phyloP scores from a whole-genome alignment of 2,329 filamentous ascomycete genomes.

The Lasiodiplodia sp. region DNA sequence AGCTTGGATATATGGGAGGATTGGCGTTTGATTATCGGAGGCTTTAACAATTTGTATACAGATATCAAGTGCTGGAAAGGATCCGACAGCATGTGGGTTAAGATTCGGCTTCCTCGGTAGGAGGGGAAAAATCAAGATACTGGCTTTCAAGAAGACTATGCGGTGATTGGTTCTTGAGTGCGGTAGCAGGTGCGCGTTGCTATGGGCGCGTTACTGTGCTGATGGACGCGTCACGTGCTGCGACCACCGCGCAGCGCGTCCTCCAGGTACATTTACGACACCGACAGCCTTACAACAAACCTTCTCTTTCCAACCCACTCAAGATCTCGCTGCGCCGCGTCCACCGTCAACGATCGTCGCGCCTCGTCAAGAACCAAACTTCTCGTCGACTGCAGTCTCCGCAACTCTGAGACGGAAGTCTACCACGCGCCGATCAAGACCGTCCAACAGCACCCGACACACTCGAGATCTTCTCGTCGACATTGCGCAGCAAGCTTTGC shows the following conservation, averaged over 20 bases:
- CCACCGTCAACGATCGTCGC: neutral
- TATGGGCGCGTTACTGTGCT: neutral
- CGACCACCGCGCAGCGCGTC: neutral
- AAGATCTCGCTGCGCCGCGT: neutral
- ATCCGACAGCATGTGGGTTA: no score
- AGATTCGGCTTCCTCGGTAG: no score
- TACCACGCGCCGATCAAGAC: neutral
- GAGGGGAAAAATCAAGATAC: no score
- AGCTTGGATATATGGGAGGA: no score
- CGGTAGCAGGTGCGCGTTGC: neutral
- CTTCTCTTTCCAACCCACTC: neutral
- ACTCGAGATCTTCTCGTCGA: neutral
- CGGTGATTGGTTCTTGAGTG: no score
- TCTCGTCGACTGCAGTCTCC: neutral
- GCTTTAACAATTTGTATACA: no score
- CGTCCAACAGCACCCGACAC: neutral
- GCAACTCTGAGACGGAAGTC: neutral
- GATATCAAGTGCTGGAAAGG: no score
- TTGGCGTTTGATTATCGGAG: no score
- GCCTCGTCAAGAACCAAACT: neutral
- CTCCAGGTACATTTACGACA: neutral
- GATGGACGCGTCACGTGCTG: neutral
- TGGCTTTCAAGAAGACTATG: no score
- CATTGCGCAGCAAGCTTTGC: neutral
- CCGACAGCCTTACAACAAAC: neutral